phyloP scores from a whole-genome alignment of 176 grass and related monocot genomes.

The Eragrostis curvula region DNA sequence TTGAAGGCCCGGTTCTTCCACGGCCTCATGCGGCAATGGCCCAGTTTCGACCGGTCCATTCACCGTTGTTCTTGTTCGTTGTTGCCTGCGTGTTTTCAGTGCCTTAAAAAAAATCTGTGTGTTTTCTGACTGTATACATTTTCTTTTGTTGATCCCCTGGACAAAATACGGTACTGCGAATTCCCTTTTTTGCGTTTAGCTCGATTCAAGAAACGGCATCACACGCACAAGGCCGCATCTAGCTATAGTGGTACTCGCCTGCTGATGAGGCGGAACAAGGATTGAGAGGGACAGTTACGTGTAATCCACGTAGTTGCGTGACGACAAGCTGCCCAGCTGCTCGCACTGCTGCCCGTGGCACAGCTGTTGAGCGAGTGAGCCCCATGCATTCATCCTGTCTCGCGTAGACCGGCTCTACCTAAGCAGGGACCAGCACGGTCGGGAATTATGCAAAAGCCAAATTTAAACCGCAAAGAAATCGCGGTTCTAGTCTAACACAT shows the following conservation, averaged over 20 bases:
- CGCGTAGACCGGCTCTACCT: background rate
- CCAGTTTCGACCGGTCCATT: too few relatives aligned
- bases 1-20: too few relatives aligned
- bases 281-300: background rate
- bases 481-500: background rate
- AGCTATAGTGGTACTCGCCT: too few relatives aligned
- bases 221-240: too few relatives aligned
- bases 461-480: background rate
- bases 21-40: too few relatives aligned
- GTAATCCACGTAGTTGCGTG: conserved; percentile 33
- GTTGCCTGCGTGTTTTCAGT: too few relatives aligned
- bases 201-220: background rate
- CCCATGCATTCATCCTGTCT: conserved; percentile 5
- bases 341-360: conserved; percentile 34
- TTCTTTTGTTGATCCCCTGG: background rate
- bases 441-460: conserved; percentile 14
- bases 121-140: too few relatives aligned
- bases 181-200: too few relatives aligned
- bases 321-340: conserved; percentile 19
- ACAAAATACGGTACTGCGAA: background rate
- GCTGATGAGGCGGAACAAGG: background rate
- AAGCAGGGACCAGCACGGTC: conserved; percentile 21
- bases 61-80: too few relatives aligned
- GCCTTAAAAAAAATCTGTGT: too few relatives aligned
- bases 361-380: background rate